Base-by-base conservation (phyloP, 2,329 filamentous ascomycete genomes). In the Pezicula carpinea region DNA sequence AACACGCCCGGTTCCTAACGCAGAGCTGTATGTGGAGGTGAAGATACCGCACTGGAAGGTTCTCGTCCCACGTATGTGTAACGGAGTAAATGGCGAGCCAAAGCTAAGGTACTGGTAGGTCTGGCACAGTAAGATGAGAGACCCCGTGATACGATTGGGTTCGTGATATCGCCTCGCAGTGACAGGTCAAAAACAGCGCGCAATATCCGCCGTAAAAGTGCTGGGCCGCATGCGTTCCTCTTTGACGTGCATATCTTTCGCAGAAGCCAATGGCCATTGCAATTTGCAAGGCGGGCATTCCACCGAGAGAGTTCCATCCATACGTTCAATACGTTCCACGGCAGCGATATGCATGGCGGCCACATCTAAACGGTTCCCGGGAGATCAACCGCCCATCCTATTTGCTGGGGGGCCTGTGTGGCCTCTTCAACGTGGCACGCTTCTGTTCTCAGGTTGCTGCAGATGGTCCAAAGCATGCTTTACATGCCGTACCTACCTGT, bases 391-490 rank as follows among this genome's bases (percentile, higher is more conserved):
- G 38, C 8, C 22, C 19, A 23, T 40, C 38, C 38, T 22, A 40
- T 40, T 40, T 22, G 38, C 19, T 19, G n/a, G 38, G 13, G 38
- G n/a, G 18, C 4, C 38, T 11, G 4, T 19, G 21, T 19, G 10
- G 18, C 10, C 38, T 26, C 38, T 40, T 26, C 38, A 40, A 40
- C 38, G 38, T 40, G 33, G 33, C 33, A 35, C 33, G 33, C 33
- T 14, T 35, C 7, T 3, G 4, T 6, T 35, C 7, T 40, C 13
- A 26, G 19, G 18, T 21, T 26, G 38, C 18, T 23, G 38, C 38
- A 26, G 18, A 21, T 6, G 18, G 38, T 22, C 38, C 19, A 40
- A 40, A 22, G 38, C 13, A 19, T 21, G 23, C 18, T 29, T 29
- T 35, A 18, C 10, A 6, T 15, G n/a, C 10, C 7, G 38, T 23